A percentile compares a stretch with the other conserved stretches of the same genome.
Evolutionary conservation across 192 early-diverging fungal species (phyloP).

Genomic region (Linnemannia exigua): DNA sequence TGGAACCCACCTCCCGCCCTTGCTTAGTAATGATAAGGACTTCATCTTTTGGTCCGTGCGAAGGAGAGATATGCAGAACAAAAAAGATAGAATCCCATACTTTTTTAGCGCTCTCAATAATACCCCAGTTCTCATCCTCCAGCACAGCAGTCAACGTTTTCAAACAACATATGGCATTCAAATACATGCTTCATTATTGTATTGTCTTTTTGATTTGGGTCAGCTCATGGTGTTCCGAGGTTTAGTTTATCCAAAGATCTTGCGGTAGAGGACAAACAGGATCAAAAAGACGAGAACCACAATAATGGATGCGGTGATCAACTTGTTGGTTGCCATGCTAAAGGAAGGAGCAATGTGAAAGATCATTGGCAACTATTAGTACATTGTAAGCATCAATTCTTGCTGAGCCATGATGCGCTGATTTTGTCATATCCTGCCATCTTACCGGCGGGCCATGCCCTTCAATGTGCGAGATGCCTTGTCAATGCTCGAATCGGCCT

Average conservation of each 20-base stretch:
- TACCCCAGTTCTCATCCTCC: background rate
- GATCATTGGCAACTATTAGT: background rate
- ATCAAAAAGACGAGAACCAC: constrained; percentile 85
- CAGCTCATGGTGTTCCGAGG: background rate
- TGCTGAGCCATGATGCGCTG: background rate
- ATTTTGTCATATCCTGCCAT: background rate
- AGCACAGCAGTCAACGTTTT: background rate
- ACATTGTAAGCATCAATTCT: background rate
- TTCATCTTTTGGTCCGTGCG: background rate
- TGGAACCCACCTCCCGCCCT: background rate
- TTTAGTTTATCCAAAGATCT: constrained; percentile 63
- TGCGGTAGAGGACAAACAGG: constrained; percentile 85
- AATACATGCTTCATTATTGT: background rate
- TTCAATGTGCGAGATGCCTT: constrained; percentile 75
- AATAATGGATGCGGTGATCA: constrained; percentile 90
- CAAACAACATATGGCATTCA: background rate
- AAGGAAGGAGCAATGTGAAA: background rate
- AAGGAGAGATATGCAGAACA: background rate
- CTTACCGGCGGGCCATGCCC: constrained; percentile 83
- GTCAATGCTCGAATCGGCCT: constrained; percentile 82
- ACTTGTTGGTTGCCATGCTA: constrained; percentile 90
- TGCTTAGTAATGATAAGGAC: background rate
- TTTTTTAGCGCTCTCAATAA: background rate
- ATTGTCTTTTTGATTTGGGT: background rate
- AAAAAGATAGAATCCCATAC: background rate